phyloP scores from a whole-genome alignment of 306 rosid genomes.

The Prunus persica region Prunus_persica_NCBIv2 NC_034013.1:11050001-11050500 shows the following conservation, averaged over 20 bases:
- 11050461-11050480: not conserved
- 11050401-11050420: not conserved
- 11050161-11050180: constrained; percentile 32
- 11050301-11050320: not conserved
- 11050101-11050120: constrained; percentile 43
- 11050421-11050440: not conserved
- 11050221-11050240: not conserved
- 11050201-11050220: constrained; percentile 40
- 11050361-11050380: not conserved
- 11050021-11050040: constrained; percentile 5
- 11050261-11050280: not conserved
- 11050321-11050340: no score
- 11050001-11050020: not conserved
- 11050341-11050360: not conserved
- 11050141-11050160: constrained; percentile 61
- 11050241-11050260: constrained; percentile 16
- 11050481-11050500: not conserved
- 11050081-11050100: constrained; percentile 53
- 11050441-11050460: not conserved
- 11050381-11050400: not conserved
- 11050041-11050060: not conserved
- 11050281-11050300: not conserved
- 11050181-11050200: constrained; percentile 27
- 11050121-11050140: constrained; percentile 86
- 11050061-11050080: constrained; percentile 41